Evolutionary conservation across 177 flowering plant species (phyloP).

Genomic region (Tripterygium wilfordii): DNA sequence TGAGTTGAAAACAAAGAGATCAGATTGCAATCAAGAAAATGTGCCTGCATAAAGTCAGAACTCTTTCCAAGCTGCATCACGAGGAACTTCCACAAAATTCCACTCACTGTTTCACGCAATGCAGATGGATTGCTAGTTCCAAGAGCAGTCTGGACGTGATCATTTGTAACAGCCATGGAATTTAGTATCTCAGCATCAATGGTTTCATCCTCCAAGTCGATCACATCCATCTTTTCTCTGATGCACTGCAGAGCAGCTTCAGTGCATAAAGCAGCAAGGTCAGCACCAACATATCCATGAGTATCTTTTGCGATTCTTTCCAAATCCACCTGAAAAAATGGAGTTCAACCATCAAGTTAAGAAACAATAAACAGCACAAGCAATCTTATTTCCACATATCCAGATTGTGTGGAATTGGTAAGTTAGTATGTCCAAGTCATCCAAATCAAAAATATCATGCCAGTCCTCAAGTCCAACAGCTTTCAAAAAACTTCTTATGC

Average conservation of each 20-base stretch:
- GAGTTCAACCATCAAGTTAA: no score
- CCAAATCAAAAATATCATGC: no score
- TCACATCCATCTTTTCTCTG: slow-evolving; percentile 52
- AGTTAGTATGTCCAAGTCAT: no score
- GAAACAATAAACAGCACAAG: not conserved
- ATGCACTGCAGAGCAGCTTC: slow-evolving; percentile 57
- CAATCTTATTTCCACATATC: no score
- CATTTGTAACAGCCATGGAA: slow-evolving; percentile 50
- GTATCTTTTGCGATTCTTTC: slow-evolving; percentile 44
- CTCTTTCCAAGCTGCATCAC: not conserved
- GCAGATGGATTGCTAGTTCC: slow-evolving; percentile 49
- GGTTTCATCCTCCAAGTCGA: slow-evolving; percentile 45
- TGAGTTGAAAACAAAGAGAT: not conserved
- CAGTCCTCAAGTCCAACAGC: no score
- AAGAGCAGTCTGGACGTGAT: slow-evolving; percentile 49
- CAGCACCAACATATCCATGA: slow-evolving; percentile 51
- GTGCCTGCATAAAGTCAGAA: not conserved
- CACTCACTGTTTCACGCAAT: slow-evolving; percentile 40
- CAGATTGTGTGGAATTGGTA: no score
- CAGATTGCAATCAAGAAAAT: not conserved
- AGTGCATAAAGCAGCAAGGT: slow-evolving; percentile 49
- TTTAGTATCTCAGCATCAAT: slow-evolving; percentile 51
- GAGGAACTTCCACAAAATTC: not conserved
- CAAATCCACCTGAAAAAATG: slow-evolving; percentile 19
- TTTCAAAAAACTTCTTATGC: no score